Evolutionary conservation across 2,329 filamentous ascomycete species (phyloP), one percentile per base, ranked within the genome.

Genomic region (Ascochyta rabiei): DNA sequence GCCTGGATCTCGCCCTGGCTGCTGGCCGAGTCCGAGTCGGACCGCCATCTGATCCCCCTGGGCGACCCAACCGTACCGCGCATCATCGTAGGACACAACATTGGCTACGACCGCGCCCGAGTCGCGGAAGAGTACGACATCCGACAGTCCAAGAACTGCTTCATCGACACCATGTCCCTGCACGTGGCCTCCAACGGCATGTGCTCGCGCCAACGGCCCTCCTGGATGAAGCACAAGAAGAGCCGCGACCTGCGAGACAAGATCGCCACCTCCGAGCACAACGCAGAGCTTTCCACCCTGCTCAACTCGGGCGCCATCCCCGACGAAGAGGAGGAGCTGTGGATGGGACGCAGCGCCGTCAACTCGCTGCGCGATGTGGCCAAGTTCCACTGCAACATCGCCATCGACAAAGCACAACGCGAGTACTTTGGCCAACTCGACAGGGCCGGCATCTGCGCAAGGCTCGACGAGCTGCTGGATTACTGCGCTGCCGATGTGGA

Each of bases 181-280:
- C 95, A 99, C 72, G 93, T 96, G 7, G 96, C 96, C 2, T 93
- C 96, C 21, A 99, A 99, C 71, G 95, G 95, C 59, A 99, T 99
- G 95, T 99, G 95, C 76, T 98, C 95, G 19, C 88, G 90, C 62
- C 95, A 99, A 75, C 85, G 95, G 44, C 95, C 96, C 8, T 96
- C 91, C 0, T 99, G 95, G 95, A 92, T 97, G 88, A 96, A 91
- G 74, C 91, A 96, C 75, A 90, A 91, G 72, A 99, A 99, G 78
- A 91, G 89, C 61, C 84, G 89, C 53, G 93, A 98, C 69, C 69
- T 93, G 40, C 82, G 91, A 44, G 93, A 97, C 58, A 89, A 88
- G 68, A 86, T 93, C 42, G 85, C 89, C 5, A 87, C 82, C 43
- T 84, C 91, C 49, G 88, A 87, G 3, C 84, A 89, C 15, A 88